A percentile compares a stretch with the other conserved stretches of the same genome.
Evolutionary conservation across 2,329 filamentous ascomycete genomes (phyloP).

Genomic region (Shiraia bambusicola): DNA sequence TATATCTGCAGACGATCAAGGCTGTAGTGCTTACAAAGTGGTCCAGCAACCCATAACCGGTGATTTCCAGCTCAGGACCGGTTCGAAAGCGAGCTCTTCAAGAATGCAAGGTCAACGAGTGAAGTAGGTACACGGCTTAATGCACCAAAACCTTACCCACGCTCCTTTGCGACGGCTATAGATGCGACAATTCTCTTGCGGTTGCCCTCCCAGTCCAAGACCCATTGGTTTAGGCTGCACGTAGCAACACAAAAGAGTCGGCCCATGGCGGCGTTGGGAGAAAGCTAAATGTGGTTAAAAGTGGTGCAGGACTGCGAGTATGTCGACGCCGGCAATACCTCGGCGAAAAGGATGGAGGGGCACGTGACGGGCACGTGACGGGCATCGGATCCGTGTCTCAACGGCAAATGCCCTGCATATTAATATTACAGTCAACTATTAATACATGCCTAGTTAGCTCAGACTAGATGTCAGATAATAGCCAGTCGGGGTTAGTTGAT

Average conservation of each 20-base stretch:
- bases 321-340: neutral
- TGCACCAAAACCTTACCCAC: neutral
- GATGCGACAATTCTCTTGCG: constrained; percentile 63
- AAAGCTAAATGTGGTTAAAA: neutral
- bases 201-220: constrained; percentile 56
- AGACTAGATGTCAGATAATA: no score
- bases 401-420: no score
- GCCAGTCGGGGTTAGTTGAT: no score
- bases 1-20: constrained; percentile 17
- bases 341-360: neutral
- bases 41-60: constrained; percentile 52
- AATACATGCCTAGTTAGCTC: no score
- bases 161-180: constrained; percentile 50
- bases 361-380: constrained; percentile 9
- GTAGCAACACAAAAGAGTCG: constrained; percentile 31
- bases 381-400: no score
- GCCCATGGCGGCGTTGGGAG: constrained; percentile 8
- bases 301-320: neutral
- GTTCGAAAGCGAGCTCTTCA: constrained; percentile 17
- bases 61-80: constrained; percentile 50
- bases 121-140: no score
- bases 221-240: constrained; percentile 36
- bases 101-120: no score
- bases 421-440: no score
- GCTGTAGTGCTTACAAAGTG: constrained; percentile 51